Conservation (phyloP, 352 stramenopile species). For the Phytopythium sindhum region DNA sequence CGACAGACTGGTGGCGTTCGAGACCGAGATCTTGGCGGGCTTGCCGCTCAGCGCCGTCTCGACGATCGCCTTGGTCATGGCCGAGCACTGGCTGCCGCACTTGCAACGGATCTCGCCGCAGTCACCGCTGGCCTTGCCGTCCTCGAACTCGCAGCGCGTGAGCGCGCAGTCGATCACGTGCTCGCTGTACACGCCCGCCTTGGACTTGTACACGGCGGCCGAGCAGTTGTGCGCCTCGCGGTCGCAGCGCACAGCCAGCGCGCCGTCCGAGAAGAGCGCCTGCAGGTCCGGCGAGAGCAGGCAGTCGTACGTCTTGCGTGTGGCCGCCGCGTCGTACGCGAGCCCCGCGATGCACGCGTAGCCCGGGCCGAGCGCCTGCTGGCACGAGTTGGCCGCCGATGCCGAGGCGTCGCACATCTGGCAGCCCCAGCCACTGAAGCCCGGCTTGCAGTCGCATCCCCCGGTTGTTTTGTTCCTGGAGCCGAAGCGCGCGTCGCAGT, state of each 20-base stretch:
- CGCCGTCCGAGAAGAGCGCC: constrained; percentile 60
- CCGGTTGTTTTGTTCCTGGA: constrained; percentile 44
- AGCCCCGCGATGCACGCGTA: constrained; percentile 48
- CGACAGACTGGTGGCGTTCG: constrained; percentile 39
- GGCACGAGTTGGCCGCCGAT: constrained; percentile 21
- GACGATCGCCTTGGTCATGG: constrained; percentile 62
- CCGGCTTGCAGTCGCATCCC: constrained; percentile 49
- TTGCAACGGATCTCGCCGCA: constrained; percentile 59
- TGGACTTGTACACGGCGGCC: constrained; percentile 63
- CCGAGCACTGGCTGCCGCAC: constrained; percentile 55
- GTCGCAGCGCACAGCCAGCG: constrained; percentile 60
- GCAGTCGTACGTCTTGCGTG: constrained; percentile 71
- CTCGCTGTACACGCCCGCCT: constrained; percentile 34
- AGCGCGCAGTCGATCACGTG: constrained; percentile 78
- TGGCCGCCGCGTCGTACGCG: constrained; percentile 38
- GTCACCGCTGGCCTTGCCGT: constrained; percentile 33
- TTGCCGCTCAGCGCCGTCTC: constrained; percentile 67
- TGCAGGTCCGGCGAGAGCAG: constrained; percentile 48
- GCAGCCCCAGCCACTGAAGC: constrained; percentile 63
- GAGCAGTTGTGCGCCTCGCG: constrained; percentile 41
- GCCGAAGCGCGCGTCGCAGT: constrained; percentile 63
- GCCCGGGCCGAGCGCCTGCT: constrained; percentile 27
- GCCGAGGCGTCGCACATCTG: constrained; percentile 44
- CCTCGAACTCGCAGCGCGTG: constrained; percentile 42
- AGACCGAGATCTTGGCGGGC: constrained; percentile 44